phyloP scores from a whole-genome alignment of 352 stramenopile species.

The Aphanomyces stellatus region DNA sequence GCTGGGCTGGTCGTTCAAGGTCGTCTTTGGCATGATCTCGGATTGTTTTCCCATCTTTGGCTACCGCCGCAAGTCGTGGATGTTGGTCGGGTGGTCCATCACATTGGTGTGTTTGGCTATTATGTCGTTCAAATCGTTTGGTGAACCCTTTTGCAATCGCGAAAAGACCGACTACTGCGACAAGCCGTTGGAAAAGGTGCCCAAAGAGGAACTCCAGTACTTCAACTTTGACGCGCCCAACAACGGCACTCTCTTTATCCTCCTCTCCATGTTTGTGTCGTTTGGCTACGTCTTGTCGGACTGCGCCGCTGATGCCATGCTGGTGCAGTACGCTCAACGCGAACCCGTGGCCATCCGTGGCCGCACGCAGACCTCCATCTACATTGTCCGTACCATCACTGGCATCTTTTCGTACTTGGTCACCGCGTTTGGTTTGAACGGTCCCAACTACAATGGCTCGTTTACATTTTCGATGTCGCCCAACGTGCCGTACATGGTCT shows the following conservation, averaged over 20 bases:
- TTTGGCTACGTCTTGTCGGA: conserved; percentile 57
- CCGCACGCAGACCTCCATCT: conserved; percentile 41
- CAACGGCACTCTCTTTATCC: conserved; percentile 29
- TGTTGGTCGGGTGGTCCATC: conserved; percentile 20
- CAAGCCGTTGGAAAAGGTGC: not conserved
- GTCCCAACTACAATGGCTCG: conserved; percentile 35
- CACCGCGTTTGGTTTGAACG: conserved; percentile 33
- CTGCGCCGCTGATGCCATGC: conserved; percentile 41
- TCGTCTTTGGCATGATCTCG: conserved; percentile 51
- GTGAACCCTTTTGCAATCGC: conserved; percentile 1
- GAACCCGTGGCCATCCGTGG: conserved; percentile 30
- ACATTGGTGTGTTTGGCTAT: not conserved
- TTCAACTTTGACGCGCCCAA: conserved; percentile 21
- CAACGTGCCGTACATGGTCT: conserved; percentile 24
- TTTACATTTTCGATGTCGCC: conserved; percentile 35
- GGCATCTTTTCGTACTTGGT: conserved; percentile 31
- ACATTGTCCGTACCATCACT: conserved; percentile 43
- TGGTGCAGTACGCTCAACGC: conserved; percentile 15
- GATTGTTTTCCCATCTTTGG: conserved; percentile 53
- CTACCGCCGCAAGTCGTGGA: conserved; percentile 30
- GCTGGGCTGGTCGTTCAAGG: conserved; percentile 56
- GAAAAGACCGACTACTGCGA: not conserved
- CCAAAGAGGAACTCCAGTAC: conserved; percentile 17
- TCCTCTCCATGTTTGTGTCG: conserved; percentile 58
- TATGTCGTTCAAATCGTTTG: conserved; percentile 8